phyloP scores from a whole-genome alignment of 129 eudicot genomes.

The Flaveria ramosissima region DNA sequence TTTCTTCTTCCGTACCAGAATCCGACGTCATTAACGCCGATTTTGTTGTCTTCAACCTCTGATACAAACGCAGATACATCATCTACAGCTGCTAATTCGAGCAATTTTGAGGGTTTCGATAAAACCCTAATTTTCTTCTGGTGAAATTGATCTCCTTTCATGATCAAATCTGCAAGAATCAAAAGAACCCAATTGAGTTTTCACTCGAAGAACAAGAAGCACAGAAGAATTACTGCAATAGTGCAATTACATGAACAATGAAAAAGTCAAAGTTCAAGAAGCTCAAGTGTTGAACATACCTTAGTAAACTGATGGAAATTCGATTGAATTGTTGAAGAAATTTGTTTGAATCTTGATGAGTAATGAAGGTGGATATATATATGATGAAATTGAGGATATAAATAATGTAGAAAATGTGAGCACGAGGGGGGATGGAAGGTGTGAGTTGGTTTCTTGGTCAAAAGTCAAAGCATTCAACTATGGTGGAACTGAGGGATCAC shows the following conservation, averaged over 20 bases:
- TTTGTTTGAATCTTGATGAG: not conserved
- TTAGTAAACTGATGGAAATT: too few relatives aligned
- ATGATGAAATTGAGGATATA: constrained; percentile 8
- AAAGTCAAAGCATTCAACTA: constrained; percentile 67
- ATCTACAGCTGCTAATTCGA: constrained; percentile 73
- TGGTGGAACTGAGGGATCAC: constrained; percentile 44
- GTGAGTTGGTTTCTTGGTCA: constrained; percentile 54
- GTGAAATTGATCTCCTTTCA: constrained; percentile 42
- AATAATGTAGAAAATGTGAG: constrained; percentile 16
- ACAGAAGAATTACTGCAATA: too few relatives aligned
- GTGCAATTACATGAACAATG: too few relatives aligned
- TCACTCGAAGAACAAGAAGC: too few relatives aligned
- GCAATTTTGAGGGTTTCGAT: constrained; percentile 45
- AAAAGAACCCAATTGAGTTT: too few relatives aligned
- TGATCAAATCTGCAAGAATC: constrained; percentile 13
- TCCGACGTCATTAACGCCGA: constrained; percentile 47
- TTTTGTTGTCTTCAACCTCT: constrained; percentile 47
- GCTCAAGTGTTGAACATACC: too few relatives aligned
- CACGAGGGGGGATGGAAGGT: constrained; percentile 50
- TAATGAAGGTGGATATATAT: constrained; percentile 24
- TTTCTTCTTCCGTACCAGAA: constrained; percentile 71
- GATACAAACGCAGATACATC: constrained; percentile 52
- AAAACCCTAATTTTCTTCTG: constrained; percentile 16
- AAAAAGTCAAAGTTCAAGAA: too few relatives aligned
- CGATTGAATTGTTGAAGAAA: constrained; percentile 9